phyloP scores from a whole-genome alignment of 345 rosid genomes.

The Citrus maxima region DNA sequence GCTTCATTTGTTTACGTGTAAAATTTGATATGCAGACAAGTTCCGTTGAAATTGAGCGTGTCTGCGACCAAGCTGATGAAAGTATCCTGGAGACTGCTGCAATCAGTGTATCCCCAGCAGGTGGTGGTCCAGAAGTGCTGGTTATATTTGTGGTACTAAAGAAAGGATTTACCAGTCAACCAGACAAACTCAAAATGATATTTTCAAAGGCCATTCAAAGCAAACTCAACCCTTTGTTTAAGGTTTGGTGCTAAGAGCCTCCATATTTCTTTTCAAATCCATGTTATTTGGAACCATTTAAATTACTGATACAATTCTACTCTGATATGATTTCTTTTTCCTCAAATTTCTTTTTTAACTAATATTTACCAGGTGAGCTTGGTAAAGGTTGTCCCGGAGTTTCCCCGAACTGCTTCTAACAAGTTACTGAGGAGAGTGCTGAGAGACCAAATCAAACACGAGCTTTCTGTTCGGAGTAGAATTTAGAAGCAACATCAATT shows the following conservation, averaged over 20 bases:
- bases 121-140: constrained; percentile 79
- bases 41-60: constrained; percentile 85
- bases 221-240: constrained; percentile 83
- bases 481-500: constrained; percentile 27
- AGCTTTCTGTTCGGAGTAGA: constrained; percentile 40
- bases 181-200: constrained; percentile 48
- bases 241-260: constrained; percentile 38
- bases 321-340: neutral
- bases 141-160: constrained; percentile 60
- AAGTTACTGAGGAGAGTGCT: constrained; percentile 73
- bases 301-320: neutral
- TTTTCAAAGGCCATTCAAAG: constrained; percentile 61
- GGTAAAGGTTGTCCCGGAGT: constrained; percentile 61
- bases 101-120: constrained; percentile 47
- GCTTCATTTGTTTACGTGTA: neutral
- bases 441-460: constrained; percentile 59
- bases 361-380: constrained; percentile 51
- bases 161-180: constrained; percentile 36
- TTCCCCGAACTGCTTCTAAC: constrained; percentile 85
- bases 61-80: constrained; percentile 70
- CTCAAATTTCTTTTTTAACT: neutral
- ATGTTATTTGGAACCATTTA: neutral
- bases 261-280: neutral
- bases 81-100: constrained; percentile 80
- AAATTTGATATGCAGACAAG: constrained; percentile 53